Evolutionary conservation across 2,329 filamentous ascomycete species (phyloP).

Genomic region (Meredithiella fracta): DNA sequence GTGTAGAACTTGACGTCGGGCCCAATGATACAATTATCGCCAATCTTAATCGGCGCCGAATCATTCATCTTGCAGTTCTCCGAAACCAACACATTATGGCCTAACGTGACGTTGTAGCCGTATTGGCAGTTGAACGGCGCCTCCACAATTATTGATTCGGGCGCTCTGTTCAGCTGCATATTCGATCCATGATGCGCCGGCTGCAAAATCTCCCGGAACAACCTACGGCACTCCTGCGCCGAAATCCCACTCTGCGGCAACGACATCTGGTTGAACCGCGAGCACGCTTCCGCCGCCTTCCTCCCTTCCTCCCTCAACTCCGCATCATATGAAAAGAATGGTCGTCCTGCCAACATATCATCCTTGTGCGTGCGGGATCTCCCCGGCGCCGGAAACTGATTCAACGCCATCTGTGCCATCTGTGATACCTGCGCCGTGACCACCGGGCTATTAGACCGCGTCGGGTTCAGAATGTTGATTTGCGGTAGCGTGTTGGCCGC

Average conservation of each 20-base stretch:
- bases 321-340: slow-evolving; percentile 65
- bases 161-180: slow-evolving; percentile 42
- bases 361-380: slow-evolving; percentile 55
- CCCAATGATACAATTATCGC: slow-evolving; percentile 59
- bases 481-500: slow-evolving; percentile 33
- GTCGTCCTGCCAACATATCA: slow-evolving; percentile 68
- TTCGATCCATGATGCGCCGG: slow-evolving; percentile 38
- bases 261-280: slow-evolving; percentile 71
- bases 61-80: slow-evolving; percentile 76
- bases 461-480: slow-evolving; percentile 38
- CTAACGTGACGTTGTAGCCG: slow-evolving; percentile 84
- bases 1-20: slow-evolving; percentile 79
- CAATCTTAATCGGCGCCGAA: slow-evolving; percentile 67
- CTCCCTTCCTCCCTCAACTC: slow-evolving; percentile 73
- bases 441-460: slow-evolving; percentile 32
- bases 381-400: slow-evolving; percentile 26
- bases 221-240: slow-evolving; percentile 46
- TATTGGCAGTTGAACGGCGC: slow-evolving; percentile 87
- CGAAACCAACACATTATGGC: slow-evolving; percentile 68
- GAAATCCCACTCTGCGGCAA: slow-evolving; percentile 60
- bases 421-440: slow-evolving; percentile 22
- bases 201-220: slow-evolving; percentile 57
- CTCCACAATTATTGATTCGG: slow-evolving; percentile 64
- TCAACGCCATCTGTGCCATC: slow-evolving; percentile 38
- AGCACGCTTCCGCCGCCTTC: slow-evolving; percentile 77